Percentiles rank a stretch among this genome's conserved stretches.
phyloP scores from a whole-genome alignment of 495 filamentous ascomycete genomes.

The Parathielavia hyrcaniae region DNA sequence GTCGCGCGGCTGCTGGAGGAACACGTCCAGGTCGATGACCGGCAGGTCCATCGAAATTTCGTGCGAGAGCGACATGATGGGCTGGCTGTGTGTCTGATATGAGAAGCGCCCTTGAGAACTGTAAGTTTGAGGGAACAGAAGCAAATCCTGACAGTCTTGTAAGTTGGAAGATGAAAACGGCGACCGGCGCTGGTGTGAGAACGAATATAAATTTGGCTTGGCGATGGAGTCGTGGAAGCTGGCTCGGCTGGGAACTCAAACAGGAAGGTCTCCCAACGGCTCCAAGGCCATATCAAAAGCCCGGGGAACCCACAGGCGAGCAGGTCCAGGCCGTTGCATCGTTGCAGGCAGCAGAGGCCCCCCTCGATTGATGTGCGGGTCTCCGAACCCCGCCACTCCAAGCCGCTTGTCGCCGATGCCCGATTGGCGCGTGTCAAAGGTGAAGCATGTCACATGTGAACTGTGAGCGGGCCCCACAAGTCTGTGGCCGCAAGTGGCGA shows the following conservation, averaged over 20 bases:
- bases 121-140: background rate
- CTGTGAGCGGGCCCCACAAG: too few relatives aligned
- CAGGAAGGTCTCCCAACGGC: constrained; percentile 19
- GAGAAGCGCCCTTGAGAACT: background rate
- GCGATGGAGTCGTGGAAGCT: constrained; percentile 8
- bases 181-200: background rate
- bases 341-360: too few relatives aligned
- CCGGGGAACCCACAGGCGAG: constrained; percentile 6
- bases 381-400: constrained; percentile 1
- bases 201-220: background rate
- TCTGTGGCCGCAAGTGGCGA: too few relatives aligned
- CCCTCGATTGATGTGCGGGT: constrained; percentile 1
- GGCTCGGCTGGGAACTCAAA: constrained; percentile 7
- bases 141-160: background rate
- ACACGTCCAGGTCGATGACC: constrained; percentile 48
- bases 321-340: constrained; percentile 7
- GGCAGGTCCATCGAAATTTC: constrained; percentile 46
- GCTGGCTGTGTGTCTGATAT: background rate
- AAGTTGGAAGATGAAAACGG: background rate
- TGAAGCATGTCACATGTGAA: too few relatives aligned
- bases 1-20: constrained; percentile 31
- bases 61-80: constrained; percentile 8
- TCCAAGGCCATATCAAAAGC: constrained; percentile 1
- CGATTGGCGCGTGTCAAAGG: background rate
- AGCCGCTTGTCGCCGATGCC: constrained; percentile 17